Conservation (phyloP, 179 eudicot genomes). For the Silene coronaria region DNA sequence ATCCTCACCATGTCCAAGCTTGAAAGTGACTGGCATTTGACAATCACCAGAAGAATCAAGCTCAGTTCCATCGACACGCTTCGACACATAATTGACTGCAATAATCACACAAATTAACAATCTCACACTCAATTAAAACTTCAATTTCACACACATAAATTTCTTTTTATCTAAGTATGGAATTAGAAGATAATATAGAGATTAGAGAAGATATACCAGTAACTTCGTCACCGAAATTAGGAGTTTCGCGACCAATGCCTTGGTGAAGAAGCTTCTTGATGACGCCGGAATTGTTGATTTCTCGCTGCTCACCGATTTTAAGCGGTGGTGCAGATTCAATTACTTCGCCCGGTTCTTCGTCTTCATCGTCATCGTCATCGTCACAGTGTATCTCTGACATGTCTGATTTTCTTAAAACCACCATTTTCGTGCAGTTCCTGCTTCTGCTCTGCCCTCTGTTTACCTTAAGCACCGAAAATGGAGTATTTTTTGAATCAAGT, state of each 20-base stretch:
- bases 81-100: conserved; percentile 55
- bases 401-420: too few relatives aligned
- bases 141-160: too few relatives aligned
- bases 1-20: conserved; percentile 30
- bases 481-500: too few relatives aligned
- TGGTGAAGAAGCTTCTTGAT: conserved; percentile 48
- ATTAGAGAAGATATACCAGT: conserved; percentile 30
- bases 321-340: conserved; percentile 65
- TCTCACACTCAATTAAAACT: too few relatives aligned
- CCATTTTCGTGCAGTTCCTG: too few relatives aligned
- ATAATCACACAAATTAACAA: too few relatives aligned
- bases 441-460: too few relatives aligned
- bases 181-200: too few relatives aligned
- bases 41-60: conserved; percentile 29
- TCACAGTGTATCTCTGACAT: too few relatives aligned
- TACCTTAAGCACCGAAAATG: too few relatives aligned
- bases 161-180: too few relatives aligned
- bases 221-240: conserved; percentile 54
- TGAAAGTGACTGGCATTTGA: conserved; percentile 39
- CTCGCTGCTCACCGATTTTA: conserved; percentile 53
- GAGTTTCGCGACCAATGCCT: conserved; percentile 51
- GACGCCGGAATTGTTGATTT: conserved; percentile 41
- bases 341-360: conserved; percentile 60
- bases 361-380: not conserved
- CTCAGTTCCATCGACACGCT: conserved; percentile 27